Evolutionary conservation across 192 early-diverging fungal genomes (phyloP).

Genomic region (Mortierella hygrophila): DNA sequence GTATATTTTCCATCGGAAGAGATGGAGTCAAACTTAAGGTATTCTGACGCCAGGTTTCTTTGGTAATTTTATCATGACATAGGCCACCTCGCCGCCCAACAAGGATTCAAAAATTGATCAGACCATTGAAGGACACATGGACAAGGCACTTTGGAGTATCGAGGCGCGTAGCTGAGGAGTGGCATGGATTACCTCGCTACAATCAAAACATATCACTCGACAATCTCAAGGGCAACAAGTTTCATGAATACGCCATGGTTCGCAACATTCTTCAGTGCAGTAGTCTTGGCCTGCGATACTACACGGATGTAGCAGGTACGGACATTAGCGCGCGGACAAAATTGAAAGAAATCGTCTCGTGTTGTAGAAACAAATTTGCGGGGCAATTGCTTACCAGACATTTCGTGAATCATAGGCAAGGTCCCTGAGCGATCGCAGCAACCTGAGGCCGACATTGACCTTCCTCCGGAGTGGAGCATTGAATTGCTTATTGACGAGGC

Average conservation of each 20-base stretch:
- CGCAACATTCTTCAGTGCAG: constrained; percentile 70
- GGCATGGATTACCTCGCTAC: constrained; percentile 75
- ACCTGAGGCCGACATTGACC: constrained; percentile 52
- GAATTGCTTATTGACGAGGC: constrained; percentile 70
- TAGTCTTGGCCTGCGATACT: constrained; percentile 70
- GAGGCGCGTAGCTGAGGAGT: constrained; percentile 53
- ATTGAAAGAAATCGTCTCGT: not conserved
- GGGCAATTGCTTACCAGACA: not conserved
- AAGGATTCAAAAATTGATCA: not conserved
- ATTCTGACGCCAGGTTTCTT: constrained; percentile 2
- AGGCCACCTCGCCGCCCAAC: constrained; percentile 29
- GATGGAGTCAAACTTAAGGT: not conserved
- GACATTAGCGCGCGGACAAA: not conserved
- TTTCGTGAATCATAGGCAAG: constrained; percentile 39
- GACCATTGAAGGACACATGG: constrained; percentile 25
- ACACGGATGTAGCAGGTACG: constrained; percentile 74
- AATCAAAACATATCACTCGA: constrained; percentile 52
- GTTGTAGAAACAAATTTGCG: too few species aligned
- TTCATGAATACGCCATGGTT: constrained; percentile 77
- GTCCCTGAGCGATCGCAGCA: constrained; percentile 47
- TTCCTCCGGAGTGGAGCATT: constrained; percentile 78
- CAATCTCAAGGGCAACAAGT: constrained; percentile 39
- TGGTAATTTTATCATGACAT: constrained; percentile 8
- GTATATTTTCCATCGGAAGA: not conserved
- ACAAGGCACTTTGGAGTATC: constrained; percentile 40